Conservation (phyloP, 2,329 filamentous ascomycete genomes). For the Leptographium radiaticola region DNA sequence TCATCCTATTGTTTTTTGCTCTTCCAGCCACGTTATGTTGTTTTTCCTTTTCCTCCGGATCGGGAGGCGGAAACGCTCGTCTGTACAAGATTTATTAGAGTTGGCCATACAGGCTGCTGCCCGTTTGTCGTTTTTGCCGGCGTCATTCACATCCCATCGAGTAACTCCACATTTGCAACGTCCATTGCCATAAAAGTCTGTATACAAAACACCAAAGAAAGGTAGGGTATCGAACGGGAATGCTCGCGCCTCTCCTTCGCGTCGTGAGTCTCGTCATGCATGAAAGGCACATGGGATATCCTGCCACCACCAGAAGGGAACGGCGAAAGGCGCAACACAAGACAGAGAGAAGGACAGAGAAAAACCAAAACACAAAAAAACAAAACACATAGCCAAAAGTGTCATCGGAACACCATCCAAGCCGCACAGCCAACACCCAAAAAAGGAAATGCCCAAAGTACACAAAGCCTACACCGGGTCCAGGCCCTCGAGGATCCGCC, state of each 20-base stretch:
- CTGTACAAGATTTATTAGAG: not conserved
- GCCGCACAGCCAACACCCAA: too few species aligned
- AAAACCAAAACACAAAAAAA: not conserved
- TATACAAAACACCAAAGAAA: not conserved
- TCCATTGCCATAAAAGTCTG: too few species aligned
- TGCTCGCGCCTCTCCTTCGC: not conserved
- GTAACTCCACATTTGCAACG: too few species aligned
- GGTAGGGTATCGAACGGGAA: not conserved
- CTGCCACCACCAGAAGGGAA: not conserved
- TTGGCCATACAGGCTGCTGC: not conserved
- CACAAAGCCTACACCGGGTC: constrained; percentile 18
- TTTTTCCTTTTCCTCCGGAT: not conserved
- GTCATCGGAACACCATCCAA: too few species aligned
- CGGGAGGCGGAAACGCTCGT: not conserved
- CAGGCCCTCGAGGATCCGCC: constrained; percentile 58
- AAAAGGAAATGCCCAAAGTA: not conserved
- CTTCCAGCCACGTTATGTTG: not conserved
- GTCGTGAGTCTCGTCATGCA: not conserved
- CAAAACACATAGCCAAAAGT: not conserved
- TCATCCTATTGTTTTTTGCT: not conserved
- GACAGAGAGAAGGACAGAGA: not conserved
- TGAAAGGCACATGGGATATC: not conserved
- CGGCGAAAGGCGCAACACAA: not conserved
- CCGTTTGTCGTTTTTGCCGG: not conserved
- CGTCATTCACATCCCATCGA: too few species aligned